Evolutionary conservation across 345 rosid genomes (phyloP), one percentile per base, ranked within the genome.

Genomic region (Firmiana major): DNA sequence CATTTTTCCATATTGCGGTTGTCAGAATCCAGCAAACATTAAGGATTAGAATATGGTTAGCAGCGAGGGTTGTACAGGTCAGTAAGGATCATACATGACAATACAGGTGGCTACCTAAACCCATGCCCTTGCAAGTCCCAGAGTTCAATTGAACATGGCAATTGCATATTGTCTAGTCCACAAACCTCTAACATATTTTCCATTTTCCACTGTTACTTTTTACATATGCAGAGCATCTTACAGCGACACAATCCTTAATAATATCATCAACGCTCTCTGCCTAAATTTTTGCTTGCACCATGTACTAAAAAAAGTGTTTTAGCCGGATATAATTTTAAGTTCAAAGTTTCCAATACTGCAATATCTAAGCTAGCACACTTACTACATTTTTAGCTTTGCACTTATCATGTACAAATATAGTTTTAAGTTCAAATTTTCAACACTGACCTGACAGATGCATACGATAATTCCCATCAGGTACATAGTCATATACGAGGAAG

Each of bases 401-500:
- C 38, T n/a, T 62, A 24, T 38, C 11, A 42, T 70, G 16, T 7
- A 26, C 31, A 58, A 45, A 49, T 62, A 21, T 15, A 55, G 26
- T 34, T 67, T 6, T 45, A 51, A 6, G 22, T 49, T 74, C 69
- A 75, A 74, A 69, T 77, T 63, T 51, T 8, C 64, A 28, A 54
- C 40, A 58, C 87, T 73, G 62, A 96, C 98, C 99, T 92, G 99
- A 89, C 38, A 96, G 84, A 79, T 88, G 93, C 26, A 83, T 40
- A 38, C 75, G 94, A 68, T 96, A 96, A 66, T 84, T 92, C 79
- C 97, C 93, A 21, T 85, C 85, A 43, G 90, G 78, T 65, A 90
- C 78, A 43, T 87, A 92, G 83, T 96, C 99, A 72, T 96, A 85
- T n/a, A 96, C 82, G 51, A 93, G 94, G 82, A 89, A 90, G 80